Conservation (phyloP, 2,329 filamentous ascomycete genomes). For the Orbilia quercus region DNA sequence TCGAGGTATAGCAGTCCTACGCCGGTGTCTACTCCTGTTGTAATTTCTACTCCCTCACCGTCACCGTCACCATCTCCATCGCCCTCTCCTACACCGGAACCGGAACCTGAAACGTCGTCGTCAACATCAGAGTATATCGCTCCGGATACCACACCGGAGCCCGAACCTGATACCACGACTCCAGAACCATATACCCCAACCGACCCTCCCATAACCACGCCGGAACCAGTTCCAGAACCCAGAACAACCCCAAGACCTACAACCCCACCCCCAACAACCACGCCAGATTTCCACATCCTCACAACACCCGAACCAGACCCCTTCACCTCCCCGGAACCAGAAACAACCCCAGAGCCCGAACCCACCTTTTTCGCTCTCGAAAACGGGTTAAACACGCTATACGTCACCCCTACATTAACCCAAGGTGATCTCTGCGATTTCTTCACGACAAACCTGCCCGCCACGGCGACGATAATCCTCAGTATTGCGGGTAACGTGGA, state of each 20-base stretch:
- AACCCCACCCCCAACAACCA: background rate
- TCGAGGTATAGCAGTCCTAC: background rate
- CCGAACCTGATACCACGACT: slow-evolving; percentile 1
- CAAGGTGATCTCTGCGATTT: slow-evolving; percentile 23
- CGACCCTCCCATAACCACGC: no score
- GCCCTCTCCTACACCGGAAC: no score
- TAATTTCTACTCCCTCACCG: no score
- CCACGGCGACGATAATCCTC: slow-evolving; percentile 29
- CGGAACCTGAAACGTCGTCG: no score
- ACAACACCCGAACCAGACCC: background rate
- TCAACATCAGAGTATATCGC: background rate
- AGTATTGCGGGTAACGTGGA: slow-evolving; percentile 14
- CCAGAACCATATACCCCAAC: no score
- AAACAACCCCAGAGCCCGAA: background rate
- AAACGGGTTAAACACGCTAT: slow-evolving; percentile 37
- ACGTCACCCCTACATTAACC: slow-evolving; percentile 5
- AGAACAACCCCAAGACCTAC: background rate
- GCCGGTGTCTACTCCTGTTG: background rate
- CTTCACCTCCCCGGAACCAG: background rate
- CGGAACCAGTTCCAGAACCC: no score
- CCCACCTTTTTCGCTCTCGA: slow-evolving; percentile 21
- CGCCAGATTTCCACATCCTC: background rate
- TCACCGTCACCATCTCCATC: no score
- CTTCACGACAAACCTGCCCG: background rate
- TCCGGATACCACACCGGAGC: slow-evolving; percentile 10